phyloP scores from a whole-genome alignment of 192 early-diverging fungal species.

The Umbelopsis vinacea region DNA sequence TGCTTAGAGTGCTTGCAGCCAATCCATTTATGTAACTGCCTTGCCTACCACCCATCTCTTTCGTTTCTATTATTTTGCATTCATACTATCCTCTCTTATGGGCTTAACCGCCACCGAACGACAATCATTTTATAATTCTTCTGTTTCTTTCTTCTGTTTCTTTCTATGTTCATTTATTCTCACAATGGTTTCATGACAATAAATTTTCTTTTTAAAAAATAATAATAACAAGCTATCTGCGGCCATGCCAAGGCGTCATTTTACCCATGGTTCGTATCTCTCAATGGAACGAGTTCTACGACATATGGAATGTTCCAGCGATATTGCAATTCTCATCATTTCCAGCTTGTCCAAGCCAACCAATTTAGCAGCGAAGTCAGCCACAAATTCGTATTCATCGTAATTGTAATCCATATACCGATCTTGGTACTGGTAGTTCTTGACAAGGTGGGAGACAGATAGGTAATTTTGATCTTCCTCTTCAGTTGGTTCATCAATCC shows the following conservation, averaged over 20 bases:
- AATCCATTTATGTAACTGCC: conserved; percentile 51
- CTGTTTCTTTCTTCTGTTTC: too few species aligned
- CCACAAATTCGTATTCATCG: neutral
- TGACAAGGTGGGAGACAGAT: neutral
- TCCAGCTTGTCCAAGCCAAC: neutral
- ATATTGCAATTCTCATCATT: neutral
- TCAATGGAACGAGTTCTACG: too few species aligned
- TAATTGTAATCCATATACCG: neutral
- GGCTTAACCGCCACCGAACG: too few species aligned
- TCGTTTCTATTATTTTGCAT: neutral
- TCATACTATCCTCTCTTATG: neutral
- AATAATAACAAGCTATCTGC: too few species aligned
- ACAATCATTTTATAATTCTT: conserved; percentile 13
- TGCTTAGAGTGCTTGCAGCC: conserved; percentile 57
- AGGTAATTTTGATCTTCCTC: neutral
- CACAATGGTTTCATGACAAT: neutral
- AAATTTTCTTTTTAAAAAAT: neutral
- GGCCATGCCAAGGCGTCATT: neutral
- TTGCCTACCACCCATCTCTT: neutral
- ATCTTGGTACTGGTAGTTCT: neutral
- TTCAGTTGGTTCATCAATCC: neutral
- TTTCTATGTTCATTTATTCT: conserved; percentile 22
- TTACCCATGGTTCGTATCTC: too few species aligned
- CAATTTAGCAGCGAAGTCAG: neutral
- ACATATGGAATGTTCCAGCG: neutral